Percentiles rank a stretch among this genome's conserved stretches.
phyloP scores from a whole-genome alignment of 164 flowering plant species.

The Magnolia kwangsiensis region DNA sequence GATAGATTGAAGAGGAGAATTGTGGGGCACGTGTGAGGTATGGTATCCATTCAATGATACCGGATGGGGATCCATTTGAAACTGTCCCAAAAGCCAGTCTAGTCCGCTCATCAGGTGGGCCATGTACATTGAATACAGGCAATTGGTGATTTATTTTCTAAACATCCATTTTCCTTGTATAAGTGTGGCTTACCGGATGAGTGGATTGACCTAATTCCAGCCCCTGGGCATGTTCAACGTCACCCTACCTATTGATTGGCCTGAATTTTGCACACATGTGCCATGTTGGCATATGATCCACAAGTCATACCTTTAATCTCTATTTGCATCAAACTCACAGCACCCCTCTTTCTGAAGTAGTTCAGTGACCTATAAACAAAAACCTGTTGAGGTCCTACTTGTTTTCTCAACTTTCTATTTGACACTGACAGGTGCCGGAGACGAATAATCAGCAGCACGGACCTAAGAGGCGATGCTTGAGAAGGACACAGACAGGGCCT shows the following conservation, averaged over 20 bases:
- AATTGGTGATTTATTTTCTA: neutral
- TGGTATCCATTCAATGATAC: no score
- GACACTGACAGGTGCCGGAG: constrained; percentile 49
- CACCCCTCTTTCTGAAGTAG: neutral
- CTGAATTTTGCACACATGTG: no score
- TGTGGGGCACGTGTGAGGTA: no score
- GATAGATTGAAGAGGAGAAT: no score
- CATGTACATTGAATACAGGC: no score
- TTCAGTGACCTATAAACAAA: neutral
- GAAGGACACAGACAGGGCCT: constrained; percentile 69
- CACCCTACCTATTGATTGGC: no score
- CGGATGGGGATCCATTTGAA: no score
- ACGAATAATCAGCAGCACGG: constrained; percentile 42
- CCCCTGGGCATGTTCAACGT: neutral
- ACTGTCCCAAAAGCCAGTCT: no score
- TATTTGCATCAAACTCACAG: neutral
- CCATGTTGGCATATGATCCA: neutral
- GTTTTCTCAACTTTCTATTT: neutral
- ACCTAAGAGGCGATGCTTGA: constrained; percentile 49
- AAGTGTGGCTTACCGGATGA: neutral
- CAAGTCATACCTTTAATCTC: neutral
- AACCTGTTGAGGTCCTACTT: no score
- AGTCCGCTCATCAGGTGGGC: no score
- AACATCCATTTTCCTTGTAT: neutral
- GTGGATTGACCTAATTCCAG: neutral